Conservation (phyloP, 2,329 filamentous ascomycete genomes). For the Tolypocladium inflatum region DNA sequence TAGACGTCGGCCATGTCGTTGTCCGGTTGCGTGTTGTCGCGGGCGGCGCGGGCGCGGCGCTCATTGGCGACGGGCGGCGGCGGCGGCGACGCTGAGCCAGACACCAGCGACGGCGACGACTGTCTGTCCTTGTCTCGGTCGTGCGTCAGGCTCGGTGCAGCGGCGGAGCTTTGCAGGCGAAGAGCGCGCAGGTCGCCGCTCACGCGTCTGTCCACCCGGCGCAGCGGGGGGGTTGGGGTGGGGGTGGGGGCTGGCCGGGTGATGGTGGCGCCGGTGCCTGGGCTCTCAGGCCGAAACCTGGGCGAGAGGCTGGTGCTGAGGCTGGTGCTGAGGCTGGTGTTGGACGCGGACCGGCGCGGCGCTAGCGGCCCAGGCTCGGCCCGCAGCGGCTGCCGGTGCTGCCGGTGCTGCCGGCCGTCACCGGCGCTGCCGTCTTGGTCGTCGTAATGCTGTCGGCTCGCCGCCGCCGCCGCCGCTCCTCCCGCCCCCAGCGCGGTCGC, state of each 20-base stretch:
- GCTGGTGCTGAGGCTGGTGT: slow-evolving; percentile 47
- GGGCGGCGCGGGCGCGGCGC: slow-evolving; percentile 64
- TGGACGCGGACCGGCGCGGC: slow-evolving; percentile 38
- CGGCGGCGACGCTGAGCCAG: background rate
- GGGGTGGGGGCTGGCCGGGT: slow-evolving; percentile 20
- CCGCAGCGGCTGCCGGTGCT: slow-evolving; percentile 1
- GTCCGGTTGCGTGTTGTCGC: background rate
- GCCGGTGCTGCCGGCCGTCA: slow-evolving; percentile 5
- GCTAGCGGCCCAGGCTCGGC: slow-evolving; percentile 10
- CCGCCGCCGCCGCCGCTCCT: background rate
- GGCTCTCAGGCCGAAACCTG: slow-evolving; percentile 53
- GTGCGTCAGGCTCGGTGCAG: background rate
- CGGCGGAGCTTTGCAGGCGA: slow-evolving; percentile 24
- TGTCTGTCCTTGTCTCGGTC: slow-evolving; percentile 9
- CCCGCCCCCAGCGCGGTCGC: background rate
- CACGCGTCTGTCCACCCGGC: slow-evolving; percentile 56
- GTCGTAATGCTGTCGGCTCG: background rate
- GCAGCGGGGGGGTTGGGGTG: slow-evolving; percentile 54
- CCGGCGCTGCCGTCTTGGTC: slow-evolving; percentile 11
- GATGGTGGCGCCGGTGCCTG: slow-evolving; percentile 40
- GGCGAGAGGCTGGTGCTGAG: slow-evolving; percentile 43
- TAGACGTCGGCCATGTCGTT: slow-evolving; percentile 89
- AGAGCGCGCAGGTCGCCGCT: slow-evolving; percentile 60
- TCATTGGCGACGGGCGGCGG: slow-evolving; percentile 71
- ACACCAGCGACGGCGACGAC: background rate